These are phyloP conservation scores for Lodderomyces beijingensis DNA, from an alignment of 1,139 yeast genomes.

Conservation along the genomic window DNA sequence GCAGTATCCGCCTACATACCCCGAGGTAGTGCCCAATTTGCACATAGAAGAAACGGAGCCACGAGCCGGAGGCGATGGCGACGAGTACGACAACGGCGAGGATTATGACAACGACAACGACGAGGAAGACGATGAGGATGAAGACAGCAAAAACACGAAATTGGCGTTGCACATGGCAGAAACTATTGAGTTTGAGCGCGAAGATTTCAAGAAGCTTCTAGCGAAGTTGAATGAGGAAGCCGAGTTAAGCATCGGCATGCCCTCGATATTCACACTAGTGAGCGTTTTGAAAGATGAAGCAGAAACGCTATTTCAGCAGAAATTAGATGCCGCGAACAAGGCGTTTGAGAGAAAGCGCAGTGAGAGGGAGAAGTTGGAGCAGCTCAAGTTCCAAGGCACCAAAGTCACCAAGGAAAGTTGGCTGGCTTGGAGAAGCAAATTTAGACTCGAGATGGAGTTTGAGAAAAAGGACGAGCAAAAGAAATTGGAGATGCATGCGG, in stretches of 20 bases:
- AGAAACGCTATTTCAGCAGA: constrained; percentile 57
- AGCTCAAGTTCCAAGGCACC: constrained; percentile 77
- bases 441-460: constrained; percentile 56
- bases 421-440: constrained; percentile 61
- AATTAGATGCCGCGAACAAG: constrained; percentile 53
- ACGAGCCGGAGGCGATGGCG: constrained; percentile 33
- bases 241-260: constrained; percentile 77
- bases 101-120: constrained; percentile 19
- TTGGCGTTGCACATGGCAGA: constrained; percentile 44
- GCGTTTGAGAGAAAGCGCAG: constrained; percentile 54
- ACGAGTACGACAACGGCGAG: constrained; percentile 34
- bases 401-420: constrained; percentile 73
- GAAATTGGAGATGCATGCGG: constrained; percentile 57
- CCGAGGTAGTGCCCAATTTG: constrained; percentile 62
- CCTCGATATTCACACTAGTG: constrained; percentile 76
- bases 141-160: constrained; percentile 11
- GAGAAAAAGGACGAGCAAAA: constrained; percentile 49
- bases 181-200: constrained; percentile 43
- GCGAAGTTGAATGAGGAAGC: constrained; percentile 56
- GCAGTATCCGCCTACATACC: constrained; percentile 67
- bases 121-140: constrained; percentile 32
- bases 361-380: constrained; percentile 60
- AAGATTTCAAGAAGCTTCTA: constrained; percentile 41
- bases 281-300: constrained; percentile 77
- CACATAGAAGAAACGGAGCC: constrained; percentile 36